Conservation (phyloP, 2,329 filamentous ascomycete genomes). For the Fusarium palustre region DNA sequence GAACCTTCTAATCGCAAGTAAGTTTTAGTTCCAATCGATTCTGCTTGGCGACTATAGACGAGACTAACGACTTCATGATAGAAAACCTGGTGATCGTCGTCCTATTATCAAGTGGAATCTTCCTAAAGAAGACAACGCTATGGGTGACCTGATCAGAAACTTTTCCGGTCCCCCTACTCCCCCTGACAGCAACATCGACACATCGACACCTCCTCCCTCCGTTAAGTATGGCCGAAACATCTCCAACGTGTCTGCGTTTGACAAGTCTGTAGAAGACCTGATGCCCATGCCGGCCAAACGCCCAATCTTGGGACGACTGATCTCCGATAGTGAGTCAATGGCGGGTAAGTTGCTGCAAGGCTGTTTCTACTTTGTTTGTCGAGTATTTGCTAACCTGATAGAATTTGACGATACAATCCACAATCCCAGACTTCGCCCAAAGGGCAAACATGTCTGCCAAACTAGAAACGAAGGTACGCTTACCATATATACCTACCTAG, state of each 20-base stretch:
- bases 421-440: neutral
- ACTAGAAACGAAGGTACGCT: constrained; percentile 2
- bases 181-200: neutral
- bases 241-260: neutral
- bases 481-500: neutral
- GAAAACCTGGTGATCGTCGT: neutral
- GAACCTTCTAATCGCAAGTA: neutral
- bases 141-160: constrained; percentile 7
- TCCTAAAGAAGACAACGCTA: constrained; percentile 7
- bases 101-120: constrained; percentile 9
- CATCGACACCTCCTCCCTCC: neutral
- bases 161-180: neutral
- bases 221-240: neutral
- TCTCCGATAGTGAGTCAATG: neutral
- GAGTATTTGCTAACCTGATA: constrained; percentile 2
- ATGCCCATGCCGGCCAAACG: neutral
- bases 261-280: constrained; percentile 5
- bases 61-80: constrained; percentile 5
- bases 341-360: neutral
- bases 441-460: neutral
- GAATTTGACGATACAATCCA: neutral
- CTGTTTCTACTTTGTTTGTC: neutral
- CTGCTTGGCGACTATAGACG: neutral
- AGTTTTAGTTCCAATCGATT: neutral
- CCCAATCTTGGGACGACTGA: neutral